Conservation (phyloP, 1,284 basidiomycete species). For the Cutaneotrichosporon sp. region DNA sequence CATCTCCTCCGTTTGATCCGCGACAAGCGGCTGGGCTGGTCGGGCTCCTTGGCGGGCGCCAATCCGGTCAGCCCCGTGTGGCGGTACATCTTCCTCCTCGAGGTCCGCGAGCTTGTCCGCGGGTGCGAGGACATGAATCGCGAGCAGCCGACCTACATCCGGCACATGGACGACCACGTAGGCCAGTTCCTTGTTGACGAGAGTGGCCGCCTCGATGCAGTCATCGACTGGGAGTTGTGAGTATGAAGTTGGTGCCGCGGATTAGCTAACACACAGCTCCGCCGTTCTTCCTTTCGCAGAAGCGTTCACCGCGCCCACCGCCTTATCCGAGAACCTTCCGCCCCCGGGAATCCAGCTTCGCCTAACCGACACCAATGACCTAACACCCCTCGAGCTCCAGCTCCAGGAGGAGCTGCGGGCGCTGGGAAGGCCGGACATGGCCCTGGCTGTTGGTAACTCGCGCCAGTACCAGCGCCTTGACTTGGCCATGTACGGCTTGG, state of each 20-base stretch:
- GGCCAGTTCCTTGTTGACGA: background rate
- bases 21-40: too few relatives aligned
- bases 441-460: background rate
- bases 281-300: background rate
- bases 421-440: background rate
- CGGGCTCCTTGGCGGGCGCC: too few relatives aligned
- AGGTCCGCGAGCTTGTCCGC: too few relatives aligned
- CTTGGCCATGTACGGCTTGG: background rate
- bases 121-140: background rate
- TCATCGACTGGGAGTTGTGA: conserved; percentile 9
- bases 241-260: background rate
- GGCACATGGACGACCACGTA: background rate
- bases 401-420: background rate
- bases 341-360: background rate
- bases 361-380: background rate
- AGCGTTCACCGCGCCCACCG: background rate
- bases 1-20: background rate
- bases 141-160: background rate
- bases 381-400: background rate
- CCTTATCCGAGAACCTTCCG: background rate
- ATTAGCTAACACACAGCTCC: background rate
- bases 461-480: background rate
- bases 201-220: background rate
- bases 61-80: too few relatives aligned
- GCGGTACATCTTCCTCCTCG: too few relatives aligned